These are phyloP conservation scores for Vigna unguiculata DNA, from an alignment of 306 rosid species.

Conservation along the genomic window DNA sequence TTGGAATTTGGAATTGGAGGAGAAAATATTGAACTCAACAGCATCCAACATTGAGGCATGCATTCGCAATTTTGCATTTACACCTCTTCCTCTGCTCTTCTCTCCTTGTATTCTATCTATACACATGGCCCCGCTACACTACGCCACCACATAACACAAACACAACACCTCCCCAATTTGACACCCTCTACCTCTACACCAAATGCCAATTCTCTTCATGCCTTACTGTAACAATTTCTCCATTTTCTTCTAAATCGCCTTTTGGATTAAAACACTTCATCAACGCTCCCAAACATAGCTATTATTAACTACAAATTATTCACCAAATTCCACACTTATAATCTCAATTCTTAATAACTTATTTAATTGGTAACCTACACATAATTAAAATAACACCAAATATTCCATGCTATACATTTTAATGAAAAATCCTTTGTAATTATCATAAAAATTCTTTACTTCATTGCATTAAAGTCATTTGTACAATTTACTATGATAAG, in stretches of 20 bases:
- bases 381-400: too few relatives aligned
- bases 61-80: background rate
- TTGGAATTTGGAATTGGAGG: too few relatives aligned
- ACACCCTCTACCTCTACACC: too few relatives aligned
- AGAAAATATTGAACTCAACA: too few relatives aligned
- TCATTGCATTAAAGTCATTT: background rate
- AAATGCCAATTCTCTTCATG: background rate
- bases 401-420: too few relatives aligned
- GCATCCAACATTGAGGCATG: too few relatives aligned
- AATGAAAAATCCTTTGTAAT: background rate
- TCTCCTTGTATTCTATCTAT: too few relatives aligned
- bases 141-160: background rate
- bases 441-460: background rate
- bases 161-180: too few relatives aligned
- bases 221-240: background rate
- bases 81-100: background rate
- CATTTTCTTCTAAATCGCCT: background rate
- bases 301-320: too few relatives aligned
- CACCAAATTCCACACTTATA: too few relatives aligned
- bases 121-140: background rate
- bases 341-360: background rate
- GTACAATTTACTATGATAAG: background rate
- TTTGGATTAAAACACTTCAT: too few relatives aligned
- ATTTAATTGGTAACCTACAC: background rate
- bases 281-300: background rate